Conservation (phyloP, 1,284 basidiomycete species). For the Cryptococcus amylolentus region DNA sequence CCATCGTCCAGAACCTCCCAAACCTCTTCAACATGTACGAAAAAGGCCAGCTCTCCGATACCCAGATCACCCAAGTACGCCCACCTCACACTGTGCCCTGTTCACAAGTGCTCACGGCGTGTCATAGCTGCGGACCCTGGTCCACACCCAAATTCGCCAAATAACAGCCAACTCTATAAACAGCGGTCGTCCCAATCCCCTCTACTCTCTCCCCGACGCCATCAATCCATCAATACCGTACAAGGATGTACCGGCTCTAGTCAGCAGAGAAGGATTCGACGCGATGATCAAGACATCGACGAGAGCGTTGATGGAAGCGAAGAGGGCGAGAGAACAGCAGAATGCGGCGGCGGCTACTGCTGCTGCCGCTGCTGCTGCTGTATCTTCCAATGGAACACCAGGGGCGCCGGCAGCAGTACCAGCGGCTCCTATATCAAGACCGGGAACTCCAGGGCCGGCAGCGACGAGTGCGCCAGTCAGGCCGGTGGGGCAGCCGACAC, state of each 20-base stretch:
- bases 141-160: slow-evolving; percentile 16
- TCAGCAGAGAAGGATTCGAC: slow-evolving; percentile 15
- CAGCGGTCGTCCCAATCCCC: slow-evolving; percentile 12
- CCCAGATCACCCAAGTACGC: slow-evolving; percentile 19
- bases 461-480: neutral
- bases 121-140: slow-evolving; percentile 11
- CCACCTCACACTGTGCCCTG: neutral
- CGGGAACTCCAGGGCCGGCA: neutral
- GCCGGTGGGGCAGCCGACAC: neutral
- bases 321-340: slow-evolving; percentile 4
- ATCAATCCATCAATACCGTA: slow-evolving; percentile 19
- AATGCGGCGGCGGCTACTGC: slow-evolving; percentile 2
- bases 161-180: slow-evolving; percentile 8
- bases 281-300: slow-evolving; percentile 9
- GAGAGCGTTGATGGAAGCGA: slow-evolving; percentile 5
- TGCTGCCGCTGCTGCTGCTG: neutral
- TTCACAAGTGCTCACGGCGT: neutral
- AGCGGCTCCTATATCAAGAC: neutral
- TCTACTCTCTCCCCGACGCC: slow-evolving; percentile 10
- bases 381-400: neutral
- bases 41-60: slow-evolving; percentile 4
- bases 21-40: slow-evolving; percentile 16
- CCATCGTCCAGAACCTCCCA: slow-evolving; percentile 16
- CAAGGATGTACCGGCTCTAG: slow-evolving; percentile 10
- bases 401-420: neutral